Conservation (phyloP, 345 rosid species). For the Euphorbia tirucalli region DNA sequence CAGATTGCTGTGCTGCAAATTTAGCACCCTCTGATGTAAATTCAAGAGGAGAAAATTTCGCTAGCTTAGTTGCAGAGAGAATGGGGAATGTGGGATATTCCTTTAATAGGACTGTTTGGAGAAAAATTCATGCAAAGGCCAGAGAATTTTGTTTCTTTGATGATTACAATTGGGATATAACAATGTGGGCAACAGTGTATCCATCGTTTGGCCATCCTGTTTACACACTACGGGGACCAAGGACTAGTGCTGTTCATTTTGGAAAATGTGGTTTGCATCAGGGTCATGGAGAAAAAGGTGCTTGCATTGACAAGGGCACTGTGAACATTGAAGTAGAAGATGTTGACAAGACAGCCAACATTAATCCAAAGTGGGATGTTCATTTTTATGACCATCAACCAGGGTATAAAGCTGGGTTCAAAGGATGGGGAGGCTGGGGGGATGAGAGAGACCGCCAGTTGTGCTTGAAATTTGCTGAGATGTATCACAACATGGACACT, state of each 20-base stretch:
- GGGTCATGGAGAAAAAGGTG: slow-evolving; percentile 58
- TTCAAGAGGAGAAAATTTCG: slow-evolving; percentile 78
- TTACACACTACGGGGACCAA: slow-evolving; percentile 78
- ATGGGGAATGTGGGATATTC: slow-evolving; percentile 95
- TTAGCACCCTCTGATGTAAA: slow-evolving; percentile 90
- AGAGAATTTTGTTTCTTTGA: slow-evolving; percentile 86
- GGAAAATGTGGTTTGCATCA: slow-evolving; percentile 99
- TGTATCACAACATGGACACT: slow-evolving; percentile 35
- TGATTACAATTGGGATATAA: slow-evolving; percentile 98
- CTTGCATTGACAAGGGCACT: slow-evolving; percentile 74
- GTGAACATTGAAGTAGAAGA: slow-evolving; percentile 58
- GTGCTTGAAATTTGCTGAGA: slow-evolving; percentile 70
- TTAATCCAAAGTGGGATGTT: slow-evolving; percentile 62
- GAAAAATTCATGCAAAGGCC: slow-evolving; percentile 71
- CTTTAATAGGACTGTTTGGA: slow-evolving; percentile 82
- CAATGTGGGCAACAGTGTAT: slow-evolving; percentile 96
- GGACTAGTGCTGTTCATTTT: slow-evolving; percentile 91
- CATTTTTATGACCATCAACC: slow-evolving; percentile 57
- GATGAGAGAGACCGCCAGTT: slow-evolving; percentile 76
- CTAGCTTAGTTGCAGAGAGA: slow-evolving; percentile 75
- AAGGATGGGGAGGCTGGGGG: slow-evolving; percentile 99
- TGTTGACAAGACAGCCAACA: slow-evolving; percentile 54
- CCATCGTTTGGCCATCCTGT: slow-evolving; percentile 90
- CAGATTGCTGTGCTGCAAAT: slow-evolving; percentile 86
- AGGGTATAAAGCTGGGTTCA: slow-evolving; percentile 94